Base-by-base conservation (phyloP, 352 stramenopile genomes). In the Phytopythium aichiense region DNA sequence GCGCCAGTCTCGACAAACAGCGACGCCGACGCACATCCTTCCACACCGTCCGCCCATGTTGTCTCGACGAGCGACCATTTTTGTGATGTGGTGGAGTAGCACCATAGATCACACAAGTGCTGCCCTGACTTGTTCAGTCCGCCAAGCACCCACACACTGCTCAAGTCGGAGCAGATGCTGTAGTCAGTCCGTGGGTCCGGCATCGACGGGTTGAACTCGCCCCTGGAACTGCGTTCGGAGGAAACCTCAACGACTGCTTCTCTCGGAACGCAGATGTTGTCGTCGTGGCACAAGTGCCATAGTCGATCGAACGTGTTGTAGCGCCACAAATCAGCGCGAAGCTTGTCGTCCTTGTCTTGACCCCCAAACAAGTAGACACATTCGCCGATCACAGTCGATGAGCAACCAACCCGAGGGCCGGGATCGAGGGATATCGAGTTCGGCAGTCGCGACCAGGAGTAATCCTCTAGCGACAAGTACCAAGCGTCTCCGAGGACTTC, bases 251-350 rank as follows among this genome's bases (percentile, higher is more conserved):
- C 48, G 8, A 20, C 61, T 6, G 37, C 7, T 13, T 85, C 67
- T 42, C 65, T 66, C 5, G 61, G 68, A 28, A 45, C 72, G 11
- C 63, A 73, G 40, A 94, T 88, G 60, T 81, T 88, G 62, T 96
- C 87, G 38, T 94, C 85, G 56, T 94, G 73, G 31, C 82, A 94
- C 43, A 96, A 73, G 58, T 94, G 78, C 87, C 87, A 96, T 31
- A 92, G 68, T 20, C 86, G 84, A 58, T 96, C 87, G 64, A 96
- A 96, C 2, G 84, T 91, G 61, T 94, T 94, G 61, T 93, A 94
- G 16, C 83, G 67, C 87, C 87, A 96, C 18, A 96, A 64, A 58
- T 94, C 87, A 4, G 85, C 79, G 31, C 85, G 73, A 20, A 88
- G 69, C 40, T 87, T 89, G 50, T 91, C 84, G 66, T 92, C 86